These are phyloP conservation scores for Amoebophrya sp. DNA, from an alignment of 169 alveolate genomes.

Conservation along the genomic window DNA sequence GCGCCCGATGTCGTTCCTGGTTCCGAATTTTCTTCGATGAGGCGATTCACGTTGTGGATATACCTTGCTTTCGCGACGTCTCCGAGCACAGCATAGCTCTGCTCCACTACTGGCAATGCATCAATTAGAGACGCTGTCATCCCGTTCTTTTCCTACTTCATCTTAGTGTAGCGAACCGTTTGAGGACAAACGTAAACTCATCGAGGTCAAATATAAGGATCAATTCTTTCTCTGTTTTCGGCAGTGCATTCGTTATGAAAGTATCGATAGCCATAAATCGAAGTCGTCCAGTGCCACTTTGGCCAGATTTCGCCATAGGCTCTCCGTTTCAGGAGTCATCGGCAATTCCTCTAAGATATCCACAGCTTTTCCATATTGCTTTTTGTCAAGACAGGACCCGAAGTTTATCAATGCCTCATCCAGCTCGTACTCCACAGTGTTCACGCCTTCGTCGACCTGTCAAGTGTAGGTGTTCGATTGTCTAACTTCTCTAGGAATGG, in stretches of 20 bases:
- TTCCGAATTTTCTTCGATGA: neutral
- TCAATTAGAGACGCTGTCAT: too few species aligned
- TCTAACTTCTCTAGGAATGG: neutral
- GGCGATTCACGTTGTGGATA: slow-evolving; percentile 65
- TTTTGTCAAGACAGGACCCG: slow-evolving; percentile 77
- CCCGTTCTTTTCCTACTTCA: too few species aligned
- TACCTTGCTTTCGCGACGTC: slow-evolving; percentile 76
- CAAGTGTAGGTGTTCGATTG: neutral
- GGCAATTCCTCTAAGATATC: slow-evolving; percentile 63
- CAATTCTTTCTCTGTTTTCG: too few species aligned
- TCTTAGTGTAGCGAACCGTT: too few species aligned
- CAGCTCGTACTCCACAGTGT: slow-evolving; percentile 71
- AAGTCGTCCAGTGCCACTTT: slow-evolving; percentile 69
- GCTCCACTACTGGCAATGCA: slow-evolving; percentile 76
- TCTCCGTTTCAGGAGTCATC: slow-evolving; percentile 69
- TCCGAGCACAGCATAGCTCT: slow-evolving; percentile 83
- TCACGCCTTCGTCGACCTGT: slow-evolving; percentile 61
- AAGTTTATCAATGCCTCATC: slow-evolving; percentile 81
- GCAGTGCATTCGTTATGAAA: too few species aligned
- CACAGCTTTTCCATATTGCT: slow-evolving; percentile 77
- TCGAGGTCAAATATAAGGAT: too few species aligned
- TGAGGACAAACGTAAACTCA: too few species aligned
- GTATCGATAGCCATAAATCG: neutral
- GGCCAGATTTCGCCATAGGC: slow-evolving; percentile 84
- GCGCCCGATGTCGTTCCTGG: neutral